Conservation (phyloP, 257 asterid genomes). For the Coffea canephora region DNA sequence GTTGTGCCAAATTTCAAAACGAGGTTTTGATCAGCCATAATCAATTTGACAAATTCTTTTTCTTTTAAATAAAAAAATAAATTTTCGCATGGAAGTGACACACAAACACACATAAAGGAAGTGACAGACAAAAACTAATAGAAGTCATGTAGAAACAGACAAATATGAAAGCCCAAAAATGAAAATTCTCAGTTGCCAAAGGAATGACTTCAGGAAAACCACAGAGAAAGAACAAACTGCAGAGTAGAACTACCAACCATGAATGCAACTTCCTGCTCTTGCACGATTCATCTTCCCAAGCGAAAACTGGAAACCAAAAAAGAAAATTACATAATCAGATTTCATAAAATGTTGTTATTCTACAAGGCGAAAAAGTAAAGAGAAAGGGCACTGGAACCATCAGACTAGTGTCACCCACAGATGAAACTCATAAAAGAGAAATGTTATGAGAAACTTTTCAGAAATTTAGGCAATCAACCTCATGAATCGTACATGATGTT, state of each 20-base stretch:
- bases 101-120: not conserved
- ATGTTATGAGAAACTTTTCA: not conserved
- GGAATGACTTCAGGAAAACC: not conserved
- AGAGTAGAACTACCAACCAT: not conserved
- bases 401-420: not conserved
- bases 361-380: not conserved
- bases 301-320: not conserved
- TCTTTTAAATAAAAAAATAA: not conserved
- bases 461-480: not conserved
- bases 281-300: constrained; percentile 3
- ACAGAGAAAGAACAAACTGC: not conserved
- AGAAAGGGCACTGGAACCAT: not conserved
- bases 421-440: not conserved
- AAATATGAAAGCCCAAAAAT: no score
- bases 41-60: not conserved
- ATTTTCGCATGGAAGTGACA: not conserved
- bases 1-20: not conserved
- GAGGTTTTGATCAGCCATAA: not conserved
- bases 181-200: not conserved
- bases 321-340: not conserved
- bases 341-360: not conserved
- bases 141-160: not conserved
- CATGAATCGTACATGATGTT: not conserved
- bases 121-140: not conserved
- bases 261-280: not conserved